phyloP scores from a whole-genome alignment of 2,329 filamentous ascomycete genomes.

The Colletotrichum liaoningense region DNA sequence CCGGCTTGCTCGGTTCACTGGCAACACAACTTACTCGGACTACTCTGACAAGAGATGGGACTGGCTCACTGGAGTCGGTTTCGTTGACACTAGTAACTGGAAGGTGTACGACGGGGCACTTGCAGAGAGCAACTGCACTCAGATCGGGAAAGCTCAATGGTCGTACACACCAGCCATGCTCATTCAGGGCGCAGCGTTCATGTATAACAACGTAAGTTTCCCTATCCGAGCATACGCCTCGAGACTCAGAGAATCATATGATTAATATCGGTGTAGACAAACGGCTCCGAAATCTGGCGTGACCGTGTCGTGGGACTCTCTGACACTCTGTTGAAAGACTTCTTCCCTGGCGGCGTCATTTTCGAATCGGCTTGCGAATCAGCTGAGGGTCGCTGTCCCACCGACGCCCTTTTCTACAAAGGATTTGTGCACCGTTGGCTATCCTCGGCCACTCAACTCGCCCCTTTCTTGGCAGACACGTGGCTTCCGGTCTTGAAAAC shows the following conservation, averaged over 20 bases:
- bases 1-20: conserved; percentile 71
- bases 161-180: conserved; percentile 66
- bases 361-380: conserved; percentile 72
- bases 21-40: conserved; percentile 65
- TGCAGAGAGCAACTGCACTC: conserved; percentile 61
- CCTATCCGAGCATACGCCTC: background rate
- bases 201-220: conserved; percentile 63
- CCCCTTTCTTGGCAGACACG: conserved; percentile 56
- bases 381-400: conserved; percentile 59
- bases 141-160: conserved; percentile 64
- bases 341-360: conserved; percentile 66
- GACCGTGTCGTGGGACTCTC: conserved; percentile 55
- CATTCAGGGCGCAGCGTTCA: conserved; percentile 65
- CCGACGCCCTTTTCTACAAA: conserved; percentile 70
- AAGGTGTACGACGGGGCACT: conserved; percentile 70
- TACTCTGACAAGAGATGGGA: conserved; percentile 68
- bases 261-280: conserved; percentile 54
- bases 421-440: conserved; percentile 66
- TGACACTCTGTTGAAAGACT: conserved; percentile 51
- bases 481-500: conserved; percentile 59
- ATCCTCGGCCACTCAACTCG: conserved; percentile 59
- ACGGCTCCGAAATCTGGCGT: conserved; percentile 37
- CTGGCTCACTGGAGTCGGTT: conserved; percentile 62
- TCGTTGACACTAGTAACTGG: conserved; percentile 65
- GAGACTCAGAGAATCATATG: background rate